A percentile compares a stretch with the other conserved stretches of the same genome.
phyloP scores from a whole-genome alignment of 2,329 filamentous ascomycete genomes.

The Fusarium nisikadoi region DNA sequence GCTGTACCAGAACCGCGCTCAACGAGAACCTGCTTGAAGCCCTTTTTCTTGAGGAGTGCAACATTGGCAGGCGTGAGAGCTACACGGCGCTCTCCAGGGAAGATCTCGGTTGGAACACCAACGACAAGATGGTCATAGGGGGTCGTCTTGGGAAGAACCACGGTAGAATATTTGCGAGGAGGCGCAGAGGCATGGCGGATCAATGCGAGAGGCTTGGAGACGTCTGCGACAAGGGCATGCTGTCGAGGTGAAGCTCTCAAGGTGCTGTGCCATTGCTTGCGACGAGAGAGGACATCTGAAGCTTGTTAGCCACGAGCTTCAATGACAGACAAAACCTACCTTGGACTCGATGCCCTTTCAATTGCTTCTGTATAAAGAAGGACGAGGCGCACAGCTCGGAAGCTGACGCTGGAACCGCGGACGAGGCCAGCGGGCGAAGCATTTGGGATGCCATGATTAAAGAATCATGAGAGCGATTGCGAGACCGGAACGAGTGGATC shows the following conservation, averaged over 20 bases:
- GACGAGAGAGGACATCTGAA: constrained; percentile 38
- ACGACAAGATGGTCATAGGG: constrained; percentile 80
- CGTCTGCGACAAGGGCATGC: constrained; percentile 42
- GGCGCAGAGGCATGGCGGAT: constrained; percentile 52
- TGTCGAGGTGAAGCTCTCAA: constrained; percentile 41
- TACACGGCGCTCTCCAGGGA: constrained; percentile 81
- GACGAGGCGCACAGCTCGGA: constrained; percentile 47
- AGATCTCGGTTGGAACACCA: constrained; percentile 83
- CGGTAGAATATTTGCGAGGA: constrained; percentile 53
- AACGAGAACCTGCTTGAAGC: constrained; percentile 79
- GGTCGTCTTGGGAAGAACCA: constrained; percentile 55
- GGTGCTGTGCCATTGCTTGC: constrained; percentile 54
- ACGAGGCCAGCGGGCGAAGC: constrained; percentile 48
- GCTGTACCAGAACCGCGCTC: constrained; percentile 82
- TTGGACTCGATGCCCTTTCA: constrained; percentile 36
- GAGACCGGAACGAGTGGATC: constrained; percentile 28
- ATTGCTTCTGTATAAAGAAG: constrained; percentile 41
- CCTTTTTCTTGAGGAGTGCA: constrained; percentile 84
- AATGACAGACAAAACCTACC: constrained; percentile 15
- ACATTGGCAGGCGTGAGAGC: constrained; percentile 88
- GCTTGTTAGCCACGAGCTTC: constrained; percentile 18
- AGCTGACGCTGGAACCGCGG: constrained; percentile 38
- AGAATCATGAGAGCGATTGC: constrained; percentile 43
- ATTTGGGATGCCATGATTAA: constrained; percentile 49
- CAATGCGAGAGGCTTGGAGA: constrained; percentile 50